Conservation (phyloP, 345 rosid genomes). For the Rhizophora mangle region DNA sequence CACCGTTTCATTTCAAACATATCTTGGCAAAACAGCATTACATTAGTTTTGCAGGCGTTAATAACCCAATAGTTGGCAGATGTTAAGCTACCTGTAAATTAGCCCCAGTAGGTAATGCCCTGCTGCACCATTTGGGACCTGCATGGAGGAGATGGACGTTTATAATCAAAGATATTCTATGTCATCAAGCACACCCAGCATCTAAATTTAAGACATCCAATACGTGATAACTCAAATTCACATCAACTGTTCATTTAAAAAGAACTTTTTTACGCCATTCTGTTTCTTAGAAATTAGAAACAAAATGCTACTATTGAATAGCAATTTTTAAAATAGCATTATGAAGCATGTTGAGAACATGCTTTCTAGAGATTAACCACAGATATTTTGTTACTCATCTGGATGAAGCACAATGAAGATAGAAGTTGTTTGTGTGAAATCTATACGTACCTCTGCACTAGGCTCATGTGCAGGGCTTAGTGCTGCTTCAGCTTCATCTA, state of each 20-base stretch:
- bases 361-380: too few relatives aligned
- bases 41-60: neutral
- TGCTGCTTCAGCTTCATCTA: conserved; percentile 87
- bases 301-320: neutral
- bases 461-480: conserved; percentile 83
- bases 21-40: conserved; percentile 4
- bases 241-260: neutral
- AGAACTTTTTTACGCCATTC: neutral
- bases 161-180: conserved; percentile 8
- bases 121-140: conserved; percentile 97
- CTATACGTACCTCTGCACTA: conserved; percentile 61
- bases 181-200: conserved; percentile 10
- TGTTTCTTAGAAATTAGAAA: neutral
- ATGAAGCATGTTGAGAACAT: neutral
- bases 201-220: neutral
- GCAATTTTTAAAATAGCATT: neutral
- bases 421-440: neutral
- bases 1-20: neutral
- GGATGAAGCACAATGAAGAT: too few relatives aligned
- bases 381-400: too few relatives aligned
- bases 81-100: conserved; percentile 65
- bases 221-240: neutral
- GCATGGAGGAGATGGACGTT: conserved; percentile 16
- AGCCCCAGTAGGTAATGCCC: conserved; percentile 99
- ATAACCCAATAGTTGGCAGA: conserved; percentile 7